Base-by-base conservation (phyloP, 495 filamentous ascomycete species). In the Hypoxylon trugodes region DNA sequence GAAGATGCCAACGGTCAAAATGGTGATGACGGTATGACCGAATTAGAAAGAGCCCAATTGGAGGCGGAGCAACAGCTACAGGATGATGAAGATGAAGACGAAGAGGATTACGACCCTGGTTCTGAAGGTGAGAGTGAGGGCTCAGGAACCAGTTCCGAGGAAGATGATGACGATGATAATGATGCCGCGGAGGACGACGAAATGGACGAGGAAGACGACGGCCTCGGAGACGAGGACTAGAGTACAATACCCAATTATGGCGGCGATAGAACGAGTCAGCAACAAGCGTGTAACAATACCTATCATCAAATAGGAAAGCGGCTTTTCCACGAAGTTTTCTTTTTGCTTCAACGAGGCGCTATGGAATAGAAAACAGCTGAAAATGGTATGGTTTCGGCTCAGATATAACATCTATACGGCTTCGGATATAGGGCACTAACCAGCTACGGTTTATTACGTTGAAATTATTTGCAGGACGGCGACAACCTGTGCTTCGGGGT, bases 101-200 rank as follows among this genome's bases (percentile, higher is more conserved):
- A 94, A 65, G 93, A 96, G 73, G 93, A 96, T 61, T 95, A 93
- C 73, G 87, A 93, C 68, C 91, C 90, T 2, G 91, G 89, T 1
- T 90, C 86, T 60, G 90, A 89, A 0, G 87, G 79, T 3, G 87
- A 90, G 5, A 91, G 86, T 59, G 91, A 90, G 18, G 90, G 88
- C 3, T 85, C 81, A 26, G 90, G 86, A 24, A 79, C 75, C 2
- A 84, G 78, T 24, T 78, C 72, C 45, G 84, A 83, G 0, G 81
- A 78, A 0, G 81, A 82, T 2, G 82, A 81, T 1, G 82, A 81
- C 24, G 81, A 78, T 7, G 79, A 81, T 15, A 80, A 76, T 8
- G 82, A 75, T 54, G 77, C 62, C 0, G 81, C 78, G 9, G 80
- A 76, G 0, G 84, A 77, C 12, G 81, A 79, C 4, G 76, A 74